A percentile compares a stretch with the other conserved stretches of the same genome.
These are phyloP conservation scores for Fusarium sp. DNA, from an alignment of 2,329 filamentous ascomycete species.

Conservation along the genomic window DNA sequence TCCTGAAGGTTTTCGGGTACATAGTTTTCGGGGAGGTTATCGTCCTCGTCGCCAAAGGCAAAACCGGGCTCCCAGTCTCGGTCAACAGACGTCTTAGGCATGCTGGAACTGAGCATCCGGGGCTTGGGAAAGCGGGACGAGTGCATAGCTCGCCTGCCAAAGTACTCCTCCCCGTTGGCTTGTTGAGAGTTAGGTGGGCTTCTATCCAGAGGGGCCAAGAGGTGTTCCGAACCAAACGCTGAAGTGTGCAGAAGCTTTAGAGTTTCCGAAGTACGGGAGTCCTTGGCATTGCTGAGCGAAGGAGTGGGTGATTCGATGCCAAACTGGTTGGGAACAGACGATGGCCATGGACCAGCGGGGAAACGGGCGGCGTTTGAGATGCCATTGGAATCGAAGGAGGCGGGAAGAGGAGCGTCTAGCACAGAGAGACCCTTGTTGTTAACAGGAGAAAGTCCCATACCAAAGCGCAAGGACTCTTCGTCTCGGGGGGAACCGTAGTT, in stretches of 20 bases:
- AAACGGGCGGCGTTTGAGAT: conserved; percentile 91
- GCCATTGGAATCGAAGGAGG: conserved; percentile 96
- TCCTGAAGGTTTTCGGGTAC: conserved; percentile 79
- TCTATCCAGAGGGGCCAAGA: conserved; percentile 60
- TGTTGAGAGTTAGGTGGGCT: conserved; percentile 64
- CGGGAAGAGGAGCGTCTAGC: conserved; percentile 89
- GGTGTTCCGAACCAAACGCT: conserved; percentile 74
- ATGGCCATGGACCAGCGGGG: conserved; percentile 81
- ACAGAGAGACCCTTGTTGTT: conserved; percentile 82
- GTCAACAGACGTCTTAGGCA: conserved; percentile 72
- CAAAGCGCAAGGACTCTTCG: conserved; percentile 65
- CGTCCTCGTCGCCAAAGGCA: conserved; percentile 82
- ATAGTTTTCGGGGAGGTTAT: conserved; percentile 62
- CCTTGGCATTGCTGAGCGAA: conserved; percentile 73
- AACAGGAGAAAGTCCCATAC: conserved; percentile 82
- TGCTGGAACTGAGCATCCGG: conserved; percentile 74
- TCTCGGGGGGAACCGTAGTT: conserved; percentile 87
- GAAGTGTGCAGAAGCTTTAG: conserved; percentile 74
- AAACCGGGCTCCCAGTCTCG: conserved; percentile 76
- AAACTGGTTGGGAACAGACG: conserved; percentile 92
- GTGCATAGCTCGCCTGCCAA: conserved; percentile 78
- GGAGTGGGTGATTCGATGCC: conserved; percentile 86
- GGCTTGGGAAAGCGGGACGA: conserved; percentile 75
- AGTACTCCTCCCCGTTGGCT: conserved; percentile 67
- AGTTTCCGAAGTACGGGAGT: conserved; percentile 70